phyloP scores from a whole-genome alignment of 2,329 filamentous ascomycete species.

The Beauveria sp. region DNA sequence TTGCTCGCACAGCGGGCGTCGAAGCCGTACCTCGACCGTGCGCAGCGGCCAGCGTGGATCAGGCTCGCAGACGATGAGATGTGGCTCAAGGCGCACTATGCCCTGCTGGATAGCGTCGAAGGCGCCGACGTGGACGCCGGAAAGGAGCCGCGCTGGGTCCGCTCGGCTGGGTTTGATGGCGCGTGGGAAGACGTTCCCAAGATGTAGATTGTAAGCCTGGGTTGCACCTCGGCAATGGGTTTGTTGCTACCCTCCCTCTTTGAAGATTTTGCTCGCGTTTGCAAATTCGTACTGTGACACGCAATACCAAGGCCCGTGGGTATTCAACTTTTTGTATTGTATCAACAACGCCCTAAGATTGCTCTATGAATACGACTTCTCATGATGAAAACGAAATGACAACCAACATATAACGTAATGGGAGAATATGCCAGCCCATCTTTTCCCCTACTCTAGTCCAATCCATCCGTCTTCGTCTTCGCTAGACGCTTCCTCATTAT shows the following conservation, averaged over 20 bases:
- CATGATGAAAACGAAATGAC: neutral
- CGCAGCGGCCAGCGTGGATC: constrained; percentile 37
- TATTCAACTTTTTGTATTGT: constrained; percentile 14
- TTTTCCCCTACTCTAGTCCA: constrained; percentile 35
- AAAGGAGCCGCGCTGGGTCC: constrained; percentile 48
- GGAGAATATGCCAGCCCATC: neutral
- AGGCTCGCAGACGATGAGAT: constrained; percentile 45
- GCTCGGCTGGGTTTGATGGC: constrained; percentile 54
- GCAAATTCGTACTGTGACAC: neutral
- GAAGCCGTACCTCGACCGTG: constrained; percentile 32
- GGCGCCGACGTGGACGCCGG: constrained; percentile 19
- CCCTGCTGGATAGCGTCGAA: constrained; percentile 57
- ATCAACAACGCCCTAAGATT: constrained; percentile 12
- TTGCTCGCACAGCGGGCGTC: constrained; percentile 52
- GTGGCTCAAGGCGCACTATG: constrained; percentile 54
- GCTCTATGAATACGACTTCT: constrained; percentile 9
- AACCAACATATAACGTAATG: constrained; percentile 7
- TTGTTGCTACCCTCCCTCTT: neutral
- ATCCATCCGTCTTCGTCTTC: constrained; percentile 39
- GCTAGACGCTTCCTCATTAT: constrained; percentile 27
- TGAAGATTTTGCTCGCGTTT: neutral
- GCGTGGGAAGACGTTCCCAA: constrained; percentile 50
- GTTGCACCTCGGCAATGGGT: neutral
- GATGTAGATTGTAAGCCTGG: neutral
- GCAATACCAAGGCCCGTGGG: neutral